phyloP scores from a whole-genome alignment of 495 filamentous ascomycete genomes.

The Tricharina praecox region DNA sequence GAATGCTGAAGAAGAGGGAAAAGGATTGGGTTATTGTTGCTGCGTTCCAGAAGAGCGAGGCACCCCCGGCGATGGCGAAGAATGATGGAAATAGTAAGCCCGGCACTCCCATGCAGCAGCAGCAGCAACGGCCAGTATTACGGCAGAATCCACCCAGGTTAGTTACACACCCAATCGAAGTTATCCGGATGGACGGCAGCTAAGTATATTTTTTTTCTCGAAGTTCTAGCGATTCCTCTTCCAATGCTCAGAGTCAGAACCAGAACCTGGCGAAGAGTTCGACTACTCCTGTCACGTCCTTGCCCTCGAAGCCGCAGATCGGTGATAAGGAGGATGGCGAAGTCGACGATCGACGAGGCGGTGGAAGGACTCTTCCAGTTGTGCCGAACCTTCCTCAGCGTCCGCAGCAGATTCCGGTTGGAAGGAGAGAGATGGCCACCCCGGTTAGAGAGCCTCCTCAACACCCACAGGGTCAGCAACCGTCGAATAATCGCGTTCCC shows the following conservation, averaged over 20 bases:
- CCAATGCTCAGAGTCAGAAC: not conserved
- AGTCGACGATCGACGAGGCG: conserved; percentile 22
- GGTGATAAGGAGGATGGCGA: conserved; percentile 27
- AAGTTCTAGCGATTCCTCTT: conserved; percentile 1
- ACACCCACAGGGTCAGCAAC: not conserved
- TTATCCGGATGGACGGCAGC: conserved; percentile 8
- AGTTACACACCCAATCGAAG: conserved; percentile 3
- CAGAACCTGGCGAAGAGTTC: not conserved
- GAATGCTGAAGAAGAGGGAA: conserved; percentile 61
- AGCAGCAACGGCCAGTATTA: conserved; percentile 2
- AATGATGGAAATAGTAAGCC: conserved; percentile 5
- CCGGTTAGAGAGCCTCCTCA: not conserved
- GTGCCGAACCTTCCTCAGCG: conserved; percentile 3
- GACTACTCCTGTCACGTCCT: not conserved
- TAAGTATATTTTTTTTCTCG: conserved; percentile 4
- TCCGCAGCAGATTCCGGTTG: not conserved
- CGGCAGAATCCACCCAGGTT: conserved; percentile 3
- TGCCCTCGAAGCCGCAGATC: conserved; percentile 15
- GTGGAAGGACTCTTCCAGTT: not conserved
- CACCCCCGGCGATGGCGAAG: conserved; percentile 27
- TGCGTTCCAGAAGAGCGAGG: conserved; percentile 25
- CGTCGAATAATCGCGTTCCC: not conserved
- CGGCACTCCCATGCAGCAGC: conserved; percentile 7
- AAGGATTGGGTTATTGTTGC: conserved; percentile 60
- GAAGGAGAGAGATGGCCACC: not conserved